These are phyloP conservation scores for Taiozyma sp. DNA, from an alignment of 1,139 yeast species.

Conservation along the genomic window DNA sequence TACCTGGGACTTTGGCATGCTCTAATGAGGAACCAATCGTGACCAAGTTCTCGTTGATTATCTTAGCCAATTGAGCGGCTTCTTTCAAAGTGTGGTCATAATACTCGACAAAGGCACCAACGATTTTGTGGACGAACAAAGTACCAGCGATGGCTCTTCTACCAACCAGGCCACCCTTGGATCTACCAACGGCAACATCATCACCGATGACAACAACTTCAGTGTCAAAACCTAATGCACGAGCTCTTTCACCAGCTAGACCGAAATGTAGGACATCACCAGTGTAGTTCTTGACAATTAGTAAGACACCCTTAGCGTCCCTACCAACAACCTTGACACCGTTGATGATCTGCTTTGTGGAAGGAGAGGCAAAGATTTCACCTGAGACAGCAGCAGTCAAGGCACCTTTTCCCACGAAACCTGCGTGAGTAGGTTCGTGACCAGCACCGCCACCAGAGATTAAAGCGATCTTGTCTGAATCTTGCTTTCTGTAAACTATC, in stretches of 20 bases:
- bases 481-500: slow-evolving; percentile 49
- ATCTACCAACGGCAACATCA: slow-evolving; percentile 88
- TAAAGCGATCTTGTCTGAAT: slow-evolving; percentile 52
- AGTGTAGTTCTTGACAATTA: slow-evolving; percentile 86
- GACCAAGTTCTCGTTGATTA: slow-evolving; percentile 61
- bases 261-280: slow-evolving; percentile 95
- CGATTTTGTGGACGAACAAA: slow-evolving; percentile 75
- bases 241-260: slow-evolving; percentile 82
- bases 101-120: slow-evolving; percentile 70
- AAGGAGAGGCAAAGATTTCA: slow-evolving; percentile 85
- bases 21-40: slow-evolving; percentile 90
- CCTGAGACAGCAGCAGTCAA: slow-evolving; percentile 90
- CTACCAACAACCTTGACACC: slow-evolving; percentile 45
- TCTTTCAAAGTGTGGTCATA: slow-evolving; percentile 40
- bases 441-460: slow-evolving; percentile 96
- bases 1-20: slow-evolving; percentile 87
- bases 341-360: slow-evolving; percentile 77
- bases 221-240: slow-evolving; percentile 65
- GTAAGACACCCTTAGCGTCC: slow-evolving; percentile 59
- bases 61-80: slow-evolving; percentile 54
- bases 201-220: slow-evolving; percentile 79
- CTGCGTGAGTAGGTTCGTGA: slow-evolving; percentile 92
- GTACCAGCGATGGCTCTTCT: slow-evolving; percentile 94
- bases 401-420: slow-evolving; percentile 80
- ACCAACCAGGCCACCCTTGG: slow-evolving; percentile 87